Evolutionary conservation across 2,329 filamentous ascomycete species (phyloP).

Genomic region (Microthyrium microscopicum): DNA sequence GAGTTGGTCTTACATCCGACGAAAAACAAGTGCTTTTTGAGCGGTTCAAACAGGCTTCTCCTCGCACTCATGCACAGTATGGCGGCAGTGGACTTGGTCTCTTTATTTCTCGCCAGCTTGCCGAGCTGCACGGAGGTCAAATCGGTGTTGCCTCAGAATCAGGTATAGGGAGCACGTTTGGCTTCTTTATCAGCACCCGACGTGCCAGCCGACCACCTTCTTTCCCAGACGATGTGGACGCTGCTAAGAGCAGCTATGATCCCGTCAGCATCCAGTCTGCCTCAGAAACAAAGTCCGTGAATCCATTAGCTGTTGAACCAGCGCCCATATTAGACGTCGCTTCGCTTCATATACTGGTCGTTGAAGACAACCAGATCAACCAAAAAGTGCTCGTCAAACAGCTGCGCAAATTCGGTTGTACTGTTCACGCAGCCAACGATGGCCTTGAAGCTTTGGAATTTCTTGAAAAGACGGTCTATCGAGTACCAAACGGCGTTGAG

Average conservation of each 20-base stretch:
- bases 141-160: conserved; percentile 46
- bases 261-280: background rate
- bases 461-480: conserved; percentile 4
- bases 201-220: background rate
- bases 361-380: conserved; percentile 9
- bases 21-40: conserved; percentile 44
- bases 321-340: too few species aligned
- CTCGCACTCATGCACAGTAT: conserved; percentile 36
- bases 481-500: background rate
- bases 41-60: conserved; percentile 51
- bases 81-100: conserved; percentile 27
- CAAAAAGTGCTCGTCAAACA: conserved; percentile 8
- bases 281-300: background rate
- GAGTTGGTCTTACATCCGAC: conserved; percentile 42
- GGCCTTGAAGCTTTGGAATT: conserved; percentile 7
- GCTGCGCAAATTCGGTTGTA: conserved; percentile 4
- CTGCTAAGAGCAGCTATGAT: background rate
- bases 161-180: conserved; percentile 46
- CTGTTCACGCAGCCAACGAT: conserved; percentile 5
- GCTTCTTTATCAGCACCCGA: conserved; percentile 42
- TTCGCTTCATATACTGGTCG: conserved; percentile 7
- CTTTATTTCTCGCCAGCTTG: conserved; percentile 52
- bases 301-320: background rate
- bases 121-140: conserved; percentile 51
- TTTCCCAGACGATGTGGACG: too few species aligned